phyloP scores from a whole-genome alignment of 2,329 filamentous ascomycete genomes.

The Aspergillus uvarum region DNA sequence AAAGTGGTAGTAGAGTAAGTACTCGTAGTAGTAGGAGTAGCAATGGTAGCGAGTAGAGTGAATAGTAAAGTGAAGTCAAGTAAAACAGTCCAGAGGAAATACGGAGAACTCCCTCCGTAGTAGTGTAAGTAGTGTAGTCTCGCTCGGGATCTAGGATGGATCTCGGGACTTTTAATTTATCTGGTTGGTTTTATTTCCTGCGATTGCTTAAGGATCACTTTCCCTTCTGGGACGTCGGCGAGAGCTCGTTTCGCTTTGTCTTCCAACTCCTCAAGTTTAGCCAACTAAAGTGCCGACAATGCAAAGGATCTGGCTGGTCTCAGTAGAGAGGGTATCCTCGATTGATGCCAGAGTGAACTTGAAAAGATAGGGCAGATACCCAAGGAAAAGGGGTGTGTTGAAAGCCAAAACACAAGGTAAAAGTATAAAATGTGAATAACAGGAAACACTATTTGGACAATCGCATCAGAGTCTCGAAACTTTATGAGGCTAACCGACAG shows the following conservation, averaged over 20 bases:
- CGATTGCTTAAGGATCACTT: constrained; percentile 6
- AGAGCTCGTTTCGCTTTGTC: constrained; percentile 11
- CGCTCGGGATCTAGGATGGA: constrained; percentile 14
- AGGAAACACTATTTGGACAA: constrained; percentile 7
- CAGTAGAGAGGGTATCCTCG: not conserved
- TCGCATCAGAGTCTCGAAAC: constrained; percentile 1
- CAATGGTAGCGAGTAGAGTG: not conserved
- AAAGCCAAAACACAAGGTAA: constrained; percentile 5
- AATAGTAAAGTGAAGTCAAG: not conserved
- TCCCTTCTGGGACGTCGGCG: not conserved
- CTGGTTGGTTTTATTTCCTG: constrained; percentile 4
- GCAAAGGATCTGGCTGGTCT: not conserved
- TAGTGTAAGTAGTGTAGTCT: constrained; percentile 12
- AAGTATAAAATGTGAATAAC: constrained; percentile 10
- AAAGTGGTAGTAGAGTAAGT: not conserved
- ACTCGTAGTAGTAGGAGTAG: not conserved
- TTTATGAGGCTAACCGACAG: constrained; percentile 10
- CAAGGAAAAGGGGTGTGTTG: constrained; percentile 10
- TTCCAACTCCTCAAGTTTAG: not conserved
- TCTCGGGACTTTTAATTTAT: constrained; percentile 18
- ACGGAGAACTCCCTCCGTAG: not conserved
- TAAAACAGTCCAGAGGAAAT: not conserved
- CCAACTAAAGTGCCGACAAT: not conserved
- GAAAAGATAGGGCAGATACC: not conserved
- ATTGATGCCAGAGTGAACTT: not conserved